Base-by-base conservation (phyloP, 352 stramenopile species). In the Halophytophthora polymorphica region DNA sequence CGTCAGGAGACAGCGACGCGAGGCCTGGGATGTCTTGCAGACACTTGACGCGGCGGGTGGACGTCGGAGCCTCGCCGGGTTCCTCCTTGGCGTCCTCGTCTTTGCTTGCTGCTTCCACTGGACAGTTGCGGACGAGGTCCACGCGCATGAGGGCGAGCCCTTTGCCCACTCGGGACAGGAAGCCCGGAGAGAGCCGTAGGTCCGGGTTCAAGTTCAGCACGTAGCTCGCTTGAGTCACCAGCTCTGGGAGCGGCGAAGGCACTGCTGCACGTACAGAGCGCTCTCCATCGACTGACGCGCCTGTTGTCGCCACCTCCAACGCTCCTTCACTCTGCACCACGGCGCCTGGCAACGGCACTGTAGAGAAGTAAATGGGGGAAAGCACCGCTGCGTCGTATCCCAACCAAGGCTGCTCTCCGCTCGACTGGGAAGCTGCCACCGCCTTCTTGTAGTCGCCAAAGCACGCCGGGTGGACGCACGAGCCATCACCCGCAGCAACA, bases 121-220 rank as follows among this genome's bases (percentile, higher is more conserved):
- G 23, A 18, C 23, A 59, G 17, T 64, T 60, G 12, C 58, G 61
- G 2, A 87, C 31, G 43, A 93, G 13, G 28, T 90, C 80, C 6
- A 95, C 53, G 17, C 65, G 60, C 33, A 93, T 66, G 8, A 93
- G 56, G 22, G 79, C 81, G 34, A 95, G 68, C 1, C 84, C 84
- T 54, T 89, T 93, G 29, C 84, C 84, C 13, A 91, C 77, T 7
- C 68, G 66, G 2, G 82, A 83, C 44, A 93, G 52, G 59, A 93
- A 95, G 3, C 69, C 75, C 46, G 75, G 73, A 3, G 82, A 88
- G 14, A 90, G 66, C 4, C 84, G 74, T 33, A 95, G 61, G 53
- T 95, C 84, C 1, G 84, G 79, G 28, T 93, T 95, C 38, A 95
- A 45, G 49, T 95, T 95, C 41, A 95, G 50, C 21, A 90, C 77